Conservation (phyloP, 1,284 basidiomycete species). For the Ganoderma sinense region DNA sequence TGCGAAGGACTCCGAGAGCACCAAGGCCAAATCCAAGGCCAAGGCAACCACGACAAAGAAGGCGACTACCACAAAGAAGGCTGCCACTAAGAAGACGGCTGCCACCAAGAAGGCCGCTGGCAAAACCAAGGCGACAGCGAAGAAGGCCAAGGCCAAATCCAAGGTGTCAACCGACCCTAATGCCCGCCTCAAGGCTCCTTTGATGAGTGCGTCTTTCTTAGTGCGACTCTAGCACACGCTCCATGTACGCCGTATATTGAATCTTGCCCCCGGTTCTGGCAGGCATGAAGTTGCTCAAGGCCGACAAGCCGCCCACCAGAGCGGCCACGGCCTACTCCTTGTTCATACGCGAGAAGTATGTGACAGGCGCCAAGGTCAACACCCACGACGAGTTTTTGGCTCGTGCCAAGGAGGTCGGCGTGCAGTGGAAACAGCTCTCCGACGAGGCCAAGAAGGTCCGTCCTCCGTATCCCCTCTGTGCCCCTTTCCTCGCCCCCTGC, state of each 20-base stretch:
- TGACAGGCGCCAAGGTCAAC: not conserved
- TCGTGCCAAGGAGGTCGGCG: not conserved
- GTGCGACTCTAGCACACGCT: not conserved
- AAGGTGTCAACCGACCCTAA: slow-evolving; percentile 8
- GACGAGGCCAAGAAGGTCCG: slow-evolving; percentile 36
- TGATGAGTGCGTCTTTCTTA: slow-evolving; percentile 9
- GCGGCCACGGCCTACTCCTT: slow-evolving; percentile 3
- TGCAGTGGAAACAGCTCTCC: slow-evolving; percentile 25
- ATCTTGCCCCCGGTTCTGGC: not conserved
- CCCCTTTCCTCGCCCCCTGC: not conserved
- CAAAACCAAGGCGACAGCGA: slow-evolving; percentile 18
- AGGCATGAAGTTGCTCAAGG: slow-evolving; percentile 18
- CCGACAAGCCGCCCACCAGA: slow-evolving; percentile 10
- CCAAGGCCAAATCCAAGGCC: slow-evolving; percentile 5
- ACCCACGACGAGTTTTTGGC: not conserved
- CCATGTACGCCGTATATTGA: not conserved
- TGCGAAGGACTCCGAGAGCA: slow-evolving; percentile 2
- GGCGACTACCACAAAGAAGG: not conserved
- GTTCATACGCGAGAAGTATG: slow-evolving; percentile 11
- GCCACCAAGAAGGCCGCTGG: slow-evolving; percentile 18
- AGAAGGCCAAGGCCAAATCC: slow-evolving; percentile 4
- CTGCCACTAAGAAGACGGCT: slow-evolving; percentile 13
- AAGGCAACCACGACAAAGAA: not conserved
- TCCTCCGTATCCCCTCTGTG: not conserved
- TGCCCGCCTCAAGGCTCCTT: slow-evolving; percentile 15